Evolutionary conservation across 108 stramenopile species (phyloP).

Genomic region (Pseudonitzschia multiseries): DNA sequence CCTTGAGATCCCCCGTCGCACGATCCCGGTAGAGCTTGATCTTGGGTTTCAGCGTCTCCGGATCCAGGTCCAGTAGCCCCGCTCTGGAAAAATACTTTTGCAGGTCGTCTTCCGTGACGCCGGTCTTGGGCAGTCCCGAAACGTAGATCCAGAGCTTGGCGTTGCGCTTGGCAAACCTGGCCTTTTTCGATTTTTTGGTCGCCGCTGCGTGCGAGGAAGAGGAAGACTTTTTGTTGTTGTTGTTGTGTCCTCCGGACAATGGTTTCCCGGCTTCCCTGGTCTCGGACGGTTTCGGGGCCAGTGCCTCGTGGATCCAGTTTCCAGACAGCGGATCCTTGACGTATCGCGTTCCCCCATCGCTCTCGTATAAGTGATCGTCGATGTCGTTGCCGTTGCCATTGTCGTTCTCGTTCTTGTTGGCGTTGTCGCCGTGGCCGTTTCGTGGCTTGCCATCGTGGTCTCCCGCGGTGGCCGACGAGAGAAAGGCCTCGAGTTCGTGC

Average conservation of each 20-base stretch:
- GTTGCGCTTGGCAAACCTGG: constrained; percentile 82
- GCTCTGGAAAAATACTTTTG: constrained; percentile 76
- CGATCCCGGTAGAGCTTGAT: constrained; percentile 85
- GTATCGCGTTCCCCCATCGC: constrained; percentile 77
- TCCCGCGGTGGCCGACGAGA: constrained; percentile 46
- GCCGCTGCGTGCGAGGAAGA: background rate
- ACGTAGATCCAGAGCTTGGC: constrained; percentile 86
- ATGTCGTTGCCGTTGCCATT: background rate
- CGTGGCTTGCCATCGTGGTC: constrained; percentile 26
- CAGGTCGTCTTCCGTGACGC: constrained; percentile 79
- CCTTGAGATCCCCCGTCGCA: constrained; percentile 67
- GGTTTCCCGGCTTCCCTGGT: constrained; percentile 17
- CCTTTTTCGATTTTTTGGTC: constrained; percentile 73
- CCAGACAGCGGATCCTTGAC: constrained; percentile 63
- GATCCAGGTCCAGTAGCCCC: constrained; percentile 91
- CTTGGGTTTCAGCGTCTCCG: constrained; percentile 84
- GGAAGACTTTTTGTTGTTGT: constrained; percentile 3
- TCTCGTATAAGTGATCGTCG: constrained; percentile 67
- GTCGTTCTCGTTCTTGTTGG: background rate
- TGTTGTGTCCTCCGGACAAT: constrained; percentile 8
- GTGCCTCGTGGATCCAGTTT: constrained; percentile 72
- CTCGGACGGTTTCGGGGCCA: constrained; percentile 29
- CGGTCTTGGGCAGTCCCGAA: constrained; percentile 79
- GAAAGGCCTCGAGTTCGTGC: constrained; percentile 70
- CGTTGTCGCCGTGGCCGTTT: background rate